Evolutionary conservation across 2,329 filamentous ascomycete species (phyloP), one percentile per base, ranked within the genome.

Genomic region (Paecilomyces formosus): DNA sequence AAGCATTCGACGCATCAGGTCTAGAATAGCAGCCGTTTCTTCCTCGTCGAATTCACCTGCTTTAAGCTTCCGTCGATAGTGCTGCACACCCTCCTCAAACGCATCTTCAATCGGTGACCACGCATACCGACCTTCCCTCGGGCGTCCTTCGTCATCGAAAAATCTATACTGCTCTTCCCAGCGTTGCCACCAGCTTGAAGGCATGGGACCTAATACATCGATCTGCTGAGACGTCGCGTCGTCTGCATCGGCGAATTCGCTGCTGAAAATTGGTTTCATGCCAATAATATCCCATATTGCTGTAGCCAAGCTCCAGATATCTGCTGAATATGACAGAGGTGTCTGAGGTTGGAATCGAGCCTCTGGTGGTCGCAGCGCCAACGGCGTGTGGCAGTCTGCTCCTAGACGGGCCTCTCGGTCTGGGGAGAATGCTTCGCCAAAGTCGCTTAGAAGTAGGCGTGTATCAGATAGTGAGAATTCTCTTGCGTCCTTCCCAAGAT

Each of bases 1-100:
- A 21, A 74, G 58, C 70, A 73, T 74, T 7, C 59, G 57, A 2
- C 65, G 65, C 60, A 74, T 69, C 58, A 74, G 56, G n/a, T 68
- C 66, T 1, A 73, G 56, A 35, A 73, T 59, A 1, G 62, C 65
- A n/a, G 13, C 26, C 49, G 49, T 64, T 54, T 67, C 71, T 1
- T 67, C 62, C 31, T 58, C 45, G 1, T 57, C 61, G 58, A 70
- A 64, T 57, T 39, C 35, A n/a, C 53, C 58, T 35, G 35, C 51
- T 31, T 58, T 56, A 53, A 55, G 54, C 54, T 60, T 61, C 28
- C 57, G 60, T 49, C 69, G 26, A 63, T 58, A 61, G 35, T 39
- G 13, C 35, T 39, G 13, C 3, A 39, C 35, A n/a, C 58, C 64
- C 39, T 63, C 61, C 22, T 68, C 62, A 62, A 71, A 77, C 64